Evolutionary conservation across 768 basidiomycete species (phyloP), one percentile per base, ranked within the genome.

Genomic region (Coprinopsis cinerea): DNA sequence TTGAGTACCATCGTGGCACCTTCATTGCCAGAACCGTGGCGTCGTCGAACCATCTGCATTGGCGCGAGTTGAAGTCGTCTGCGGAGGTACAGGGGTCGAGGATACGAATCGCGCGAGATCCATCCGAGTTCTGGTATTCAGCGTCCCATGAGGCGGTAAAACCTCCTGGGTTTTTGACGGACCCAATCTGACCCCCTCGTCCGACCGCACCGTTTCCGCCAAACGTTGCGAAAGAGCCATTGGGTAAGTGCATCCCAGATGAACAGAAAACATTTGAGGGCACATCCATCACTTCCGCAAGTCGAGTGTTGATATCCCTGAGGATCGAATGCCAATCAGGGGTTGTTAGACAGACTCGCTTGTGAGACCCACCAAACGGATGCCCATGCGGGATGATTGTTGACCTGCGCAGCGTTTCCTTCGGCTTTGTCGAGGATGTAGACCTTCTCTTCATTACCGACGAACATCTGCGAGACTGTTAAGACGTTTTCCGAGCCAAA

Each of bases 391-490:
- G 89, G 74, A 66, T 89, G 88, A 1, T 78, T 80, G 51, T 76
- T 71, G 53, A 92, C 74, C 56, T 74, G 67, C 2, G 77, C 77
- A 2, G 74, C 72, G 61, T 93, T 92, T 26, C 79, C 80, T 61
- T 92, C 89, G 1, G 83, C 81, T 70, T 96, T 96, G 72, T 96
- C 92, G n/a, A 93, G 69, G 18, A 93, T 86, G 67, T 93, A 94
- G 27, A 94, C 85, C 63, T 82, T 89, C 56, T 89, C 71, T 5
- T 76, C 69, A 54, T 84, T 88, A 26, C 88, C 90, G 45, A 92
- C 67, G 64, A 92, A 90, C 79, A 87, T 81, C 87, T 86, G 60
- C 20, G 57, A 15, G 41, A 34, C 42, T 49, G 42, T 44, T 20
- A 24, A 22, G 15, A 23, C 40, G 15, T 47, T 44, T 37, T 6